Conservation (phyloP, 805 yeast species). For the Pichia paraexigua region DNA sequence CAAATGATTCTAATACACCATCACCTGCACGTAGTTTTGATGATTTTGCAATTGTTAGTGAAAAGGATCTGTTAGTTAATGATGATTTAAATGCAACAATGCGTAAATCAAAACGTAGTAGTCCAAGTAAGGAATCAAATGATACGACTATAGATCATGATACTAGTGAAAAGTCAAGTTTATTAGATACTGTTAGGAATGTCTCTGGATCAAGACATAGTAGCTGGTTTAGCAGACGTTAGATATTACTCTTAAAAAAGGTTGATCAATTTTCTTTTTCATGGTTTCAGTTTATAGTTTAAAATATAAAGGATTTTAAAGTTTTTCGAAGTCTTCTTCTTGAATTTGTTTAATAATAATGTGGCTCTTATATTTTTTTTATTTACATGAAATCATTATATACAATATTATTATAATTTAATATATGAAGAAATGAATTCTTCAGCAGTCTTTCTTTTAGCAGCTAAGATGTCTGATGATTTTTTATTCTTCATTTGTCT, state of each 20-base stretch:
- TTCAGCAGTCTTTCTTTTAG: constrained; percentile 23
- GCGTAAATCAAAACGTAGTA: not conserved
- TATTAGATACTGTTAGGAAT: not conserved
- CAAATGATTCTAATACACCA: not conserved
- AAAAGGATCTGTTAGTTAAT: constrained; percentile 19
- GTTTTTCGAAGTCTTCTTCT: not conserved
- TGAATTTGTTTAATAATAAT: not conserved
- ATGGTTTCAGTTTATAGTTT: not conserved
- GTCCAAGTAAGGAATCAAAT: not conserved
- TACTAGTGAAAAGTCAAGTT: not conserved
- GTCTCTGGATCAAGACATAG: constrained; percentile 1
- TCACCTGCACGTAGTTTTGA: constrained; percentile 14
- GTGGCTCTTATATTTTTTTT: not conserved
- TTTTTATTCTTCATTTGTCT: constrained; percentile 41
- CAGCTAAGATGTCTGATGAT: constrained; percentile 25
- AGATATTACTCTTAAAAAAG: not conserved
- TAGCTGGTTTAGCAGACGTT: constrained; percentile 5
- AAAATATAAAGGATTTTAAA: not conserved
- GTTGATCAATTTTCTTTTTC: not conserved
- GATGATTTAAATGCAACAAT: not conserved
- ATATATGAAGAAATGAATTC: constrained; percentile 27
- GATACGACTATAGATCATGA: not conserved
- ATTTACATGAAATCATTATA: not conserved
- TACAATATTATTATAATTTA: not conserved
- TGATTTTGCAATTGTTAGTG: constrained; percentile 42